Percentiles rank a stretch among this genome's conserved stretches.
These are phyloP conservation scores for Auricularia sp. DNA, from an alignment of 768 basidiomycete species.

Conservation along the genomic window DNA sequence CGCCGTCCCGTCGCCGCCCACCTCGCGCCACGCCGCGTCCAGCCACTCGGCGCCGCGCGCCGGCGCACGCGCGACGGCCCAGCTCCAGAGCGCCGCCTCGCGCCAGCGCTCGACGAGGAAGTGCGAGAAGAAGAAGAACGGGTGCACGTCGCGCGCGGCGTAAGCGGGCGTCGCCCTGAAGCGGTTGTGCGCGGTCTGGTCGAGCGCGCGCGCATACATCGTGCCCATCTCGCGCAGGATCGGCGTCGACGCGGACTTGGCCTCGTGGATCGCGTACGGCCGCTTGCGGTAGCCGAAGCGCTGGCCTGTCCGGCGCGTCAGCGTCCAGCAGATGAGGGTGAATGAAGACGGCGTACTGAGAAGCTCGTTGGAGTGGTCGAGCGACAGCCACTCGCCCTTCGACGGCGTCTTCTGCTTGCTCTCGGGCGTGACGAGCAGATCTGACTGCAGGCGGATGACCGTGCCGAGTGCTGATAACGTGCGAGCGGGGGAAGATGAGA, in stretches of 20 bases:
- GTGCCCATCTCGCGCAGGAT: slow-evolving; percentile 25
- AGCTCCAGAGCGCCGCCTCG: slow-evolving; percentile 30
- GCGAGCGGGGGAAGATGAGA: background rate
- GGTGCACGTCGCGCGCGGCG: slow-evolving; percentile 21
- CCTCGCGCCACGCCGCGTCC: slow-evolving; percentile 21
- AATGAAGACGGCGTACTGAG: slow-evolving; percentile 7
- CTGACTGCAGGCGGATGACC: slow-evolving; percentile 17
- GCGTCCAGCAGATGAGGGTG: background rate
- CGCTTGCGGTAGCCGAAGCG: slow-evolving; percentile 31
- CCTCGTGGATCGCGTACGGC: slow-evolving; percentile 33
- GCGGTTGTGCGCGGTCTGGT: slow-evolving; percentile 20
- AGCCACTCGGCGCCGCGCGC: slow-evolving; percentile 11
- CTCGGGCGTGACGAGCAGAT: slow-evolving; percentile 11
- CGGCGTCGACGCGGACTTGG: slow-evolving; percentile 25
- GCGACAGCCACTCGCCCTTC: slow-evolving; percentile 16
- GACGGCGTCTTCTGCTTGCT: background rate
- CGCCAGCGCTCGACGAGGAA: slow-evolving; percentile 27
- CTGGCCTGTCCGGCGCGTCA: background rate
- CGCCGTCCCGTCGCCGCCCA: slow-evolving; percentile 18
- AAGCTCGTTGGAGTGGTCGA: slow-evolving; percentile 12
- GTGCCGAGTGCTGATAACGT: slow-evolving; percentile 9
- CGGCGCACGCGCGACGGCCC: slow-evolving; percentile 20
- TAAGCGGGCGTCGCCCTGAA: slow-evolving; percentile 24
- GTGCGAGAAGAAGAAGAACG: slow-evolving; percentile 24
- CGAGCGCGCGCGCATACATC: slow-evolving; percentile 23